phyloP scores from a whole-genome alignment of 208 protist species.

The Naegleria fowleri region DNA sequence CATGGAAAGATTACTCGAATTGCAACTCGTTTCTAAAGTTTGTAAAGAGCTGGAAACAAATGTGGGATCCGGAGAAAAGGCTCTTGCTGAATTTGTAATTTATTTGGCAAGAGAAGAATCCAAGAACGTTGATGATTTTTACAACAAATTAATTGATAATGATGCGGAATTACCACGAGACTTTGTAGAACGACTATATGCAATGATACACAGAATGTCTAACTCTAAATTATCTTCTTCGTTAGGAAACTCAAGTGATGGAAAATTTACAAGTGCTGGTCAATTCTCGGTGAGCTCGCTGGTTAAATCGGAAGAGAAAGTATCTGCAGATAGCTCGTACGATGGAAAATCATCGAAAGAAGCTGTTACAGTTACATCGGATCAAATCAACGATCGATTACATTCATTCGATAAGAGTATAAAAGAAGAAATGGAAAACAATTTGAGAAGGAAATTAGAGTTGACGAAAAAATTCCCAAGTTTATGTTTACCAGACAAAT shows the following conservation, averaged over 20 bases:
- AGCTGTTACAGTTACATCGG: background rate
- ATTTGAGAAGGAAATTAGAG: background rate
- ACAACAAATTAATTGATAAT: slow-evolving; percentile 11
- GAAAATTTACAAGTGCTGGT: background rate
- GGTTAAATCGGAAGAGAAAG: background rate
- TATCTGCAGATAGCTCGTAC: background rate
- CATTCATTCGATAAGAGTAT: background rate
- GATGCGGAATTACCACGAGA: background rate
- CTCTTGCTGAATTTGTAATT: slow-evolving; percentile 31
- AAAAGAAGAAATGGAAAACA: background rate
- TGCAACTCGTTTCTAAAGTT: slow-evolving; percentile 46
- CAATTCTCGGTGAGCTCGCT: background rate
- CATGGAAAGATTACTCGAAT: background rate
- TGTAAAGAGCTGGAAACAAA: slow-evolving; percentile 74
- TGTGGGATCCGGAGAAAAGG: slow-evolving; percentile 30
- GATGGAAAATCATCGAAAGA: background rate
- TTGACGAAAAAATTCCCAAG: background rate
- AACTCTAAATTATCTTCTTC: background rate
- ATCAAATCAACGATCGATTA: background rate
- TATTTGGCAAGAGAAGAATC: background rate
- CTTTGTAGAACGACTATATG: background rate
- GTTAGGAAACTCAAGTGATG: background rate
- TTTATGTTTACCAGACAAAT: background rate
- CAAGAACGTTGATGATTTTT: background rate
- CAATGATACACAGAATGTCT: slow-evolving; percentile 15